These are phyloP conservation scores for Erodium texanum DNA, from an alignment of 441 rosid genomes.

Conservation along the genomic window DNA sequence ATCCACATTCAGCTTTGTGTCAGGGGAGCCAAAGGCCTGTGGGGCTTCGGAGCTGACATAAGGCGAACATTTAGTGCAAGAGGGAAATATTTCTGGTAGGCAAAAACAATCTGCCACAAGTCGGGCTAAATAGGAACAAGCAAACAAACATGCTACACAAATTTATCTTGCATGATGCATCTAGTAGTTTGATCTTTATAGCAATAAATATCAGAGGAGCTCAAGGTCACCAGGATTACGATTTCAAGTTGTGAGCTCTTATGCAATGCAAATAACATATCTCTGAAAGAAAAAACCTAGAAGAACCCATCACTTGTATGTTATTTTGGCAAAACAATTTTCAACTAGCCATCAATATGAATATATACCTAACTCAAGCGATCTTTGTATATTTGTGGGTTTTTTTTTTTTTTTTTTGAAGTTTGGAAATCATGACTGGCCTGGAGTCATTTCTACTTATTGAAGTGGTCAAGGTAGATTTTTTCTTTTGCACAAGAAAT, in stretches of 20 bases:
- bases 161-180: no score
- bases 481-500: no score
- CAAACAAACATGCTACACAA: no score
- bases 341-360: neutral
- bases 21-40: constrained; percentile 39
- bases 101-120: neutral
- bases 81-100: neutral
- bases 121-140: neutral
- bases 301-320: neutral
- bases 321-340: neutral
- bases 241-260: neutral
- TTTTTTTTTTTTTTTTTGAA: neutral
- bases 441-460: neutral
- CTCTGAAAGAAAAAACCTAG: neutral
- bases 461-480: no score
- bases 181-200: neutral
- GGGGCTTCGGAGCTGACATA: constrained; percentile 62
- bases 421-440: neutral
- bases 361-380: neutral
- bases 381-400: no score
- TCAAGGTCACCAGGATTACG: neutral
- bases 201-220: neutral
- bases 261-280: neutral
- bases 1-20: neutral
- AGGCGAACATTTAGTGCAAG: neutral